phyloP scores from a whole-genome alignment of 2,329 filamentous ascomycete species.

The Pseudonectria foliicola region DNA sequence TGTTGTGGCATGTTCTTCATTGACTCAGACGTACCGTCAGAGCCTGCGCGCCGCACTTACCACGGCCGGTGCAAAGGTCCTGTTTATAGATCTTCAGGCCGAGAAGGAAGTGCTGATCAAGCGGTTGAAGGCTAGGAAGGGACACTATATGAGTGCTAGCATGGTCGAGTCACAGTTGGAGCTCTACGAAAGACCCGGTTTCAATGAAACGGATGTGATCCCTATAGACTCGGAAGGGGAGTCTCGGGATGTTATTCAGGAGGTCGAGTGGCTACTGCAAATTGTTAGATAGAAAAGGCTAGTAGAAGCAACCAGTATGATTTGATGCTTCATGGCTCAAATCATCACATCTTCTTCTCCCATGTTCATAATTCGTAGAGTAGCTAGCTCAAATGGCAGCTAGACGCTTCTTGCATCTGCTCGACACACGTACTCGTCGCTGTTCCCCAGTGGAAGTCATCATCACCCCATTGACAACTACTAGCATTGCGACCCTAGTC shows the following conservation, averaged over 20 bases:
- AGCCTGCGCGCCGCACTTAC: slow-evolving; percentile 19
- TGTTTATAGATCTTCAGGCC: slow-evolving; percentile 32
- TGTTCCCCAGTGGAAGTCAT: no score
- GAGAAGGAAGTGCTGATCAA: slow-evolving; percentile 20
- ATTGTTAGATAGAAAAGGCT: neutral
- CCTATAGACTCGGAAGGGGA: slow-evolving; percentile 20
- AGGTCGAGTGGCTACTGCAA: slow-evolving; percentile 14
- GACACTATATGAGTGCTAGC: slow-evolving; percentile 29
- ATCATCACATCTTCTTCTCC: no score
- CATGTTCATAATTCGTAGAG: no score
- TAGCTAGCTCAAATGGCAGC: no score
- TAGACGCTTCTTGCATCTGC: no score
- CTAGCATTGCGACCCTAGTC: no score
- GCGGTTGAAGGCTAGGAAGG: slow-evolving; percentile 20
- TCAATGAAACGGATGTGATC: slow-evolving; percentile 28
- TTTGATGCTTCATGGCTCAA: no score
- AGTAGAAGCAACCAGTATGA: no score
- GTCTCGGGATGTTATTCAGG: slow-evolving; percentile 8
- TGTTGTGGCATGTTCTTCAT: slow-evolving; percentile 33
- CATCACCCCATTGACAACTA: no score
- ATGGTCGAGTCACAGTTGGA: slow-evolving; percentile 30
- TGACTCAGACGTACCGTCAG: slow-evolving; percentile 28
- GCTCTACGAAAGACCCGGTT: slow-evolving; percentile 21
- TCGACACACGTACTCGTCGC: no score
- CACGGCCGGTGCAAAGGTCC: slow-evolving; percentile 13